Conservation (phyloP, 352 stramenopile genomes). For the Pythium periplocum region DNA sequence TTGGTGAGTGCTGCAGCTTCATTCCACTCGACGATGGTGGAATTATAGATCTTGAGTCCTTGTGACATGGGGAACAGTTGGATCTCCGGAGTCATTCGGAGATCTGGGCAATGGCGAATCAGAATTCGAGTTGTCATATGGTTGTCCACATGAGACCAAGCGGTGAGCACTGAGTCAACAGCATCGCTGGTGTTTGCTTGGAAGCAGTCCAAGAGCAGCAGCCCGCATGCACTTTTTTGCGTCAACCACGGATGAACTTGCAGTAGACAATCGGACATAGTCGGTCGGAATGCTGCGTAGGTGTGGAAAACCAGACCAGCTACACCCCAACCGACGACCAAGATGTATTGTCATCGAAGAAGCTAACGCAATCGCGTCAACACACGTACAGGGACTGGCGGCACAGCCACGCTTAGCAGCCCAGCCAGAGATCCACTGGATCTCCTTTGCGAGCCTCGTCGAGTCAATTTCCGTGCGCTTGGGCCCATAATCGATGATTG, state of each 20-base stretch:
- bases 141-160: slow-evolving; percentile 15
- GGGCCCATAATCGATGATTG: too few relatives aligned
- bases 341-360: too few relatives aligned
- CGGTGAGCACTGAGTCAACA: slow-evolving; percentile 7
- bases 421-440: too few relatives aligned
- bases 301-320: slow-evolving; percentile 19
- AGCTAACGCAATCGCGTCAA: too few relatives aligned
- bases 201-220: slow-evolving; percentile 26
- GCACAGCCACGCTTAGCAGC: too few relatives aligned
- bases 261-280: slow-evolving; percentile 10
- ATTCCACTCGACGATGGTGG: slow-evolving; percentile 22
- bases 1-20: slow-evolving; percentile 21
- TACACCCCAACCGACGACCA: slow-evolving; percentile 10
- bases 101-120: slow-evolving; percentile 22
- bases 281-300: slow-evolving; percentile 10
- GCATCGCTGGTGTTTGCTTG: slow-evolving; percentile 5
- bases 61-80: slow-evolving; percentile 14
- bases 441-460: too few relatives aligned
- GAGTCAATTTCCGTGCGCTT: too few relatives aligned
- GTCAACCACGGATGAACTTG: slow-evolving; percentile 21
- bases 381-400: too few relatives aligned
- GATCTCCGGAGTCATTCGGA: slow-evolving; percentile 19
- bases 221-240: slow-evolving; percentile 17
- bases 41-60: slow-evolving; percentile 33
- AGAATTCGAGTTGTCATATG: slow-evolving; percentile 16